Evolutionary conservation across 225 moss, liverwort and hornwort species (phyloP), one percentile per base, ranked within the genome.

Genomic region (Marchantia polymorpha): DNA sequence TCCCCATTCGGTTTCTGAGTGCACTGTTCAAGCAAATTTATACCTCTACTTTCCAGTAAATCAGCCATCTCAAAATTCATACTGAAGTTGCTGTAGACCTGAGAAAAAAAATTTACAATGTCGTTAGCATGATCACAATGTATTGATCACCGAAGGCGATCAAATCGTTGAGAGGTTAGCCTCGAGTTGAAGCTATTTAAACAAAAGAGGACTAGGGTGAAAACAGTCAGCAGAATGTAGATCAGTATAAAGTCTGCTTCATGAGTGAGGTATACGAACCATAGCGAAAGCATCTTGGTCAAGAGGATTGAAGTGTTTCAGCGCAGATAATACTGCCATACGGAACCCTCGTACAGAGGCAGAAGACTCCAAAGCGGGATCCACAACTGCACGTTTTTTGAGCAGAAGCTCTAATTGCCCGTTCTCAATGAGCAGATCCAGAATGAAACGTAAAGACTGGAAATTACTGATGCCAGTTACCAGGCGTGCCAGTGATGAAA

Each of bases 21-120:
- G 95, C 93, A 93, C 26, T 81, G 86, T 83, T 90, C 89, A 53
- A 93, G 84, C 67, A 82, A 81, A 76, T 84, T 93, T 4, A 72
- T 78, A 9, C 92, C 97, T 78, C 95, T 90, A 56, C 88, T 79
- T 73, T 91, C 90, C 56, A 95, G 75, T 75, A 94, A 80, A 77
- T 64, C 84, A 73, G 97, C 95, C 94, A 99, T 93, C 79, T 99
- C 97, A 81, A 93, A 92, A 69, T 90, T 89, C 95, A 99, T 92
- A 76, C 91, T 90, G 81, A 99, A 99, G 81, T 92, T 91, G 75
- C 82, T 91, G 87, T 95, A 99, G 26, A 94, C 94, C 92, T 94
- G 86, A n/a, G 52, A 64, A 74, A 39, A 39, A 46, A 60, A 17
- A 8, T 72, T 19, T 15, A 78, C 22, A 59, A 46, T 0, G 29